A percentile compares a stretch with the other conserved stretches of the same genome.
These are phyloP conservation scores for Lenwebbia sp. DNA, from an alignment of 345 rosid species.

Conservation along the genomic window DNA sequence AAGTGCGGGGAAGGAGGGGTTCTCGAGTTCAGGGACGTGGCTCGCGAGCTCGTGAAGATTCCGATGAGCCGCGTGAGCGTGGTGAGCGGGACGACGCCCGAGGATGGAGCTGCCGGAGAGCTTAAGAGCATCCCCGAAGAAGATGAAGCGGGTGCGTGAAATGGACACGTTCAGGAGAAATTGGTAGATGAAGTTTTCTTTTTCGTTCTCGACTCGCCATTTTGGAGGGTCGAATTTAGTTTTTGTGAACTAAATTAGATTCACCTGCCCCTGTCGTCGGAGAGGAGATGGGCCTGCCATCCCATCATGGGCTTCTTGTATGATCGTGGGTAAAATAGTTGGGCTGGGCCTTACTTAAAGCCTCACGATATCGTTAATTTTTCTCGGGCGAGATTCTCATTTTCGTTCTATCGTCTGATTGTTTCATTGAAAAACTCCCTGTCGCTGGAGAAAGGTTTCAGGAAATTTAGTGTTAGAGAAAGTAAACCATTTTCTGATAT, in stretches of 20 bases:
- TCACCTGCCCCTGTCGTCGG: background rate
- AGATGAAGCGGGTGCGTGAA: background rate
- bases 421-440: background rate
- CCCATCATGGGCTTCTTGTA: background rate
- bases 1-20: conserved; percentile 43
- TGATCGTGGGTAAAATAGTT: background rate
- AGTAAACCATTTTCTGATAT: background rate
- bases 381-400: background rate
- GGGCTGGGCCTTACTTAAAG: background rate
- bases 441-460: background rate
- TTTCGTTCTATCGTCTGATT: background rate
- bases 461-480: background rate
- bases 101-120: background rate
- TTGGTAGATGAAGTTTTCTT: background rate
- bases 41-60: conserved; percentile 26
- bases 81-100: background rate
- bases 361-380: no score
- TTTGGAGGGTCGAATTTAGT: background rate
- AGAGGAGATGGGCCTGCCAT: background rate
- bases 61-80: conserved; percentile 23
- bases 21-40: conserved; percentile 38
- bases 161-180: background rate
- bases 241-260: background rate
- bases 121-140: conserved; percentile 23
- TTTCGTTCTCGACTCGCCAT: no score